Conservation (phyloP, 1,139 yeast species). For the Hemisphaericaspora subhashii region DNA sequence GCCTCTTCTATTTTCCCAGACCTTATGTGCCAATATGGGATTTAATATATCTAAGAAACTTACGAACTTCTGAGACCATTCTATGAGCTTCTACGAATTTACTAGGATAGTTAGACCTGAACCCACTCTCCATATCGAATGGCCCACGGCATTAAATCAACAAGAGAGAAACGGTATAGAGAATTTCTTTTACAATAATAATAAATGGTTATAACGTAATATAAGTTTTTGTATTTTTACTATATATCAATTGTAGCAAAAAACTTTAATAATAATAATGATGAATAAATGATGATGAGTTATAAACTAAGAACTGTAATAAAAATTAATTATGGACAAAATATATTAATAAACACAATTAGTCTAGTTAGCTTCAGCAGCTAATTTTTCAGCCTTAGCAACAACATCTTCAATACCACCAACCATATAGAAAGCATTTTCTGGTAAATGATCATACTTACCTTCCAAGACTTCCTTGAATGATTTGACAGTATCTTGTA, state of each 20-base stretch:
- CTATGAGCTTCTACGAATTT: no score
- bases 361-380: slow-evolving; percentile 81
- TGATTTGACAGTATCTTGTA: slow-evolving; percentile 90
- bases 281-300: slow-evolving; percentile 1
- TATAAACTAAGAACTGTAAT: slow-evolving; percentile 2
- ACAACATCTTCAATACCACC: slow-evolving; percentile 99
- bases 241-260: slow-evolving; percentile 5
- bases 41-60: no score
- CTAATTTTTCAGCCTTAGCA: slow-evolving; percentile 98
- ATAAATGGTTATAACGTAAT: slow-evolving; percentile 2
- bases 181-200: no score
- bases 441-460: slow-evolving; percentile 98
- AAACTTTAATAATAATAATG: not conserved
- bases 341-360: slow-evolving; percentile 2
- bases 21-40: no score
- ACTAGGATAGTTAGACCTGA: no score
- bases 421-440: slow-evolving; percentile 99
- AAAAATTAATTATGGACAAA: not conserved
- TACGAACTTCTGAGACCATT: no score
- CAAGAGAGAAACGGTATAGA: no score
- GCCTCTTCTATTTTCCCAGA: no score
- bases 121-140: no score
- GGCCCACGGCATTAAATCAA: no score
- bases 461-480: slow-evolving; percentile 98
- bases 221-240: not conserved